Percentiles rank a stretch among this genome's conserved stretches.
Conservation (phyloP, 306 rosid species). For the Delonix regia region DNA sequence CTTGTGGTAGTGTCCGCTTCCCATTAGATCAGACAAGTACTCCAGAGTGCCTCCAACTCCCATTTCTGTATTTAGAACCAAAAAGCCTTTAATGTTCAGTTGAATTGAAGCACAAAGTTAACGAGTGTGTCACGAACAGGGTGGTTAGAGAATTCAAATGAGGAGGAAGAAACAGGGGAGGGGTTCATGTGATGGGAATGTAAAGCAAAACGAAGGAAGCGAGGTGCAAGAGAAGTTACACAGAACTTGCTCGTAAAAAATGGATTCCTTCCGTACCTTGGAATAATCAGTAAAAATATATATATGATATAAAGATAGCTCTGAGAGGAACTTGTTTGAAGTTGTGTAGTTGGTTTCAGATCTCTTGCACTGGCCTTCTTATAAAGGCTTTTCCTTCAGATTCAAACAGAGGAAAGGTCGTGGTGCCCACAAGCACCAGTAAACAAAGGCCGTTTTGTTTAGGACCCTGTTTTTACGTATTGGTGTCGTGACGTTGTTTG, state of each 20-base stretch:
- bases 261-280: constrained; percentile 65
- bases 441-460: not conserved
- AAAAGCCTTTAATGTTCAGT: constrained; percentile 3
- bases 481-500: not conserved
- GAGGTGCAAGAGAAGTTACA: constrained; percentile 48
- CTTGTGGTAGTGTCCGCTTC: constrained; percentile 41
- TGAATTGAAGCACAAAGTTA: not conserved
- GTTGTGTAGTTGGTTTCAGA: constrained; percentile 33
- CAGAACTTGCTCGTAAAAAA: constrained; percentile 48
- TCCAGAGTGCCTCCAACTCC: constrained; percentile 83
- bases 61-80: constrained; percentile 46
- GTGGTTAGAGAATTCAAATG: not conserved
- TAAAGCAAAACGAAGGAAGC: constrained; percentile 12
- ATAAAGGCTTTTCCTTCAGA: constrained; percentile 37
- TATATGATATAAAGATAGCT: constrained; percentile 30
- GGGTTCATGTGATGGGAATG: constrained; percentile 19
- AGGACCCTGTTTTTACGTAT: not conserved
- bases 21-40: constrained; percentile 75
- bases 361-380: constrained; percentile 34
- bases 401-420: constrained; percentile 44
- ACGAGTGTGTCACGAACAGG: not conserved
- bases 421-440: constrained; percentile 36
- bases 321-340: constrained; percentile 28
- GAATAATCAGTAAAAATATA: constrained; percentile 37
- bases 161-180: not conserved